Base-by-base conservation (phyloP, 2,329 filamentous ascomycete genomes). In the Phyllosticta citribraziliensis region DNA sequence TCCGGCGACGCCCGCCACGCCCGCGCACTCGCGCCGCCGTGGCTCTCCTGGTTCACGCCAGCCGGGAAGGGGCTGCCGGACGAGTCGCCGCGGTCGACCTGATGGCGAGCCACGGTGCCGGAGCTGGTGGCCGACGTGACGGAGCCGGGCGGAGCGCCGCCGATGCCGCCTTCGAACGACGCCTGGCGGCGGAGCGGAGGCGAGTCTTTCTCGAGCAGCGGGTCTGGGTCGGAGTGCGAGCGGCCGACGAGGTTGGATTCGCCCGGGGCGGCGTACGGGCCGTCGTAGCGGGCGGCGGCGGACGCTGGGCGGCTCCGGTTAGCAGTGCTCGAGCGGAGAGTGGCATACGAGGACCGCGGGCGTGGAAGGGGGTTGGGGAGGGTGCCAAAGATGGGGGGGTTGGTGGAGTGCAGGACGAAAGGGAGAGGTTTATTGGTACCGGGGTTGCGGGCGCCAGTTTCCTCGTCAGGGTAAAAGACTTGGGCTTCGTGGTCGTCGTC, bases 401-500 rank as follows among this genome's bases (percentile, higher is more conserved):
- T 27, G 12, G 17, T 8, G 17, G 52, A 27, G 51, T 51, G 17
- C 30, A 60, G 30, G 30, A 55, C 19, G 30, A 25, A 35, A 40
- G 12, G 33, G 33, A 0, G 14, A 17, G 33, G 14, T 8, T 5
- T 30, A 8, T 30, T 30, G 33, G 33, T 40, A 40, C 33, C 60
- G 0, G 57, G 47, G 19, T 62, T 30, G 20, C 25, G 24, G 24
- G 22, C 24, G n/a, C 51, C 47, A 3, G 61, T 70, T 8, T 75
- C 73, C 66, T 75, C 72, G 56, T 74, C 70, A 12, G 69, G 69
- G 22, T 69, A 51, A 57, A 72, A 72, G 22, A 66, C 64, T 20
- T 76, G 74, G 17, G 70, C 72, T 58, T 75, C 74, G 25, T 71
- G 72, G 27, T 76, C 77, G 67, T 79, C 75, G 63, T 80, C 78